Evolutionary conservation across 306 rosid species (phyloP), one percentile per base, ranked within the genome.

Genomic region (Nissolia schottii): DNA sequence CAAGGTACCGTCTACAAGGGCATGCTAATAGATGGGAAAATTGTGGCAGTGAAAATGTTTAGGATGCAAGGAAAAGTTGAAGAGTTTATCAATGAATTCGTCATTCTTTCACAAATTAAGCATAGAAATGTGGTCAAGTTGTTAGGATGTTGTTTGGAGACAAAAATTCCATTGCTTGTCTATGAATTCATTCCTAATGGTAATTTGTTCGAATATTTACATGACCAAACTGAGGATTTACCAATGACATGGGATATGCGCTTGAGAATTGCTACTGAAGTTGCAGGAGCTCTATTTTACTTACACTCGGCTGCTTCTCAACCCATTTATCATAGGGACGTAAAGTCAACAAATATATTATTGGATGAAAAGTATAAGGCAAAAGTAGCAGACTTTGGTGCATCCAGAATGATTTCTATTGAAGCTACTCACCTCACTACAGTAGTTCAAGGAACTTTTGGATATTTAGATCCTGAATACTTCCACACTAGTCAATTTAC

Each of bases 161-260:
- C 79, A 3, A 8, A 71, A 24, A 59, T 64, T 28, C 85, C 72
- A 6, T 7, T 81, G 24, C 75, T 76, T 5, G 76, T 81, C 18
- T 81, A 81, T 50, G 85, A 81, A 7, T 76, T 81, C 75, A 76
- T 71, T 58, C 81, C 79, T 0, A 81, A 76, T n/a, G 85, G 85
- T 0, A 81, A 31, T 1, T 67, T 81, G 5, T 76, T 1, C 3
- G 67, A 81, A 1, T 73, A 81, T 59, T 31, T 81, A 24, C 76
- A 71, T 14, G 61, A 28, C 0, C 75, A 35, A 13, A 76, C 25
- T 2, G 62, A 71, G 9, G 79, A 81, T 1, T 46, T 76, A 3
- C 59, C 79, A 7, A 53, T 81, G 67, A 76, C 79, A 59, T 81
- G 85, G 85, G 62, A 81, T 1, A 40, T 67, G 35, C 78, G 75